These are phyloP conservation scores for Cryptococcus sp. DNA, from an alignment of 1,284 basidiomycete species.

Conservation along the genomic window DNA sequence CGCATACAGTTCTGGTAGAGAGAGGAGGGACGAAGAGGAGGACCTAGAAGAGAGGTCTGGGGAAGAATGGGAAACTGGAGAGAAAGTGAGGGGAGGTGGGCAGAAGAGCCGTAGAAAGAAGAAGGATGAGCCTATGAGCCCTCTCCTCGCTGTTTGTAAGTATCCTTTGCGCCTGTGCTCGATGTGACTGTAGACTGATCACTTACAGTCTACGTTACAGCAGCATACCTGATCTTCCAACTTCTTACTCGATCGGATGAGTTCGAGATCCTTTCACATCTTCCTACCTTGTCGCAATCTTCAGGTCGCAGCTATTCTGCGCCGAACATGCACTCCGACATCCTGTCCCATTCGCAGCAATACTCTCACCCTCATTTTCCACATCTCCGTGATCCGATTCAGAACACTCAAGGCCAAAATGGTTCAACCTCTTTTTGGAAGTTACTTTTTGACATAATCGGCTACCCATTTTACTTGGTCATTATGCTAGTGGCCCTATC, in stretches of 20 bases:
- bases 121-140: conserved; percentile 41
- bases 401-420: conserved; percentile 15
- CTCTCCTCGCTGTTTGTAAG: conserved; percentile 39
- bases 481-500: conserved; percentile 34
- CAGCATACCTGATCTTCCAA: conserved; percentile 40
- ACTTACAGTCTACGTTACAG: conserved; percentile 40
- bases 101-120: conserved; percentile 9
- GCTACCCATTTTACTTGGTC: conserved; percentile 37
- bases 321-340: conserved; percentile 1
- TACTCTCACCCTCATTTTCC: conserved; percentile 21
- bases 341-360: neutral
- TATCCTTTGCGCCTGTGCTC: conserved; percentile 3
- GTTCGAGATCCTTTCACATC: conserved; percentile 36
- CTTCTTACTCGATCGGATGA: conserved; percentile 42
- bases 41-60: neutral
- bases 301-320: conserved; percentile 6
- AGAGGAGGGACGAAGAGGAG: neutral
- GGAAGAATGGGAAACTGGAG: conserved; percentile 3
- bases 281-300: conserved; percentile 19
- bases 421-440: conserved; percentile 16
- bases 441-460: conserved; percentile 15
- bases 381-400: conserved; percentile 27
- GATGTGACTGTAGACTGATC: neutral
- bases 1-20: neutral
- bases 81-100: neutral